These are phyloP conservation scores for Skeletonema costatum DNA, from an alignment of 108 stramenopile species.

Conservation along the genomic window DNA sequence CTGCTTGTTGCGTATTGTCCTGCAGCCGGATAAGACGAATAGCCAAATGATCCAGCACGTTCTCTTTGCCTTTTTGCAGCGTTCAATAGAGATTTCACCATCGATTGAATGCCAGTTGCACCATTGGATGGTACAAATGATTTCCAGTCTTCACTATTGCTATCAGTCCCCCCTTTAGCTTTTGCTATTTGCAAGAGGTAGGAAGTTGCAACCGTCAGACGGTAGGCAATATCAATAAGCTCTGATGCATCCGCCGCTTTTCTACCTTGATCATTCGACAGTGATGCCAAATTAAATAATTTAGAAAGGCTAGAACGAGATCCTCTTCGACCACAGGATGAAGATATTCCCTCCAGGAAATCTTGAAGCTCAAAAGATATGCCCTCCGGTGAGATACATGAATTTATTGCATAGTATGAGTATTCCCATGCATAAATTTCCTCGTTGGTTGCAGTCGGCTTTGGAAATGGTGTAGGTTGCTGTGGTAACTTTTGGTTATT, in stretches of 20 bases:
- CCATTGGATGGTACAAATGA: constrained; percentile 18
- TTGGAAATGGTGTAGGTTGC: constrained; percentile 7
- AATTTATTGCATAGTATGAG: constrained; percentile 26
- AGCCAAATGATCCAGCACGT: constrained; percentile 8
- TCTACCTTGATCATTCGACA: neutral
- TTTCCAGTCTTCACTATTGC: constrained; percentile 5
- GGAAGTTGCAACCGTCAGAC: constrained; percentile 40
- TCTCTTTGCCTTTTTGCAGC: constrained; percentile 24
- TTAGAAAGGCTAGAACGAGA: constrained; percentile 33
- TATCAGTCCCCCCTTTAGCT: neutral
- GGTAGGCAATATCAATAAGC: constrained; percentile 25
- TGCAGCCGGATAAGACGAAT: constrained; percentile 48
- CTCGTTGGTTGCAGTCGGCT: constrained; percentile 17
- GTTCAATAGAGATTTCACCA: constrained; percentile 36
- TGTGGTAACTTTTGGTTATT: neutral
- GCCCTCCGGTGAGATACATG: constrained; percentile 2
- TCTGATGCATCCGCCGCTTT: constrained; percentile 29
- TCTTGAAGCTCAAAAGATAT: constrained; percentile 10
- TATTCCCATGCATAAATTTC: constrained; percentile 28
- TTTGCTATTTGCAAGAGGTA: constrained; percentile 13
- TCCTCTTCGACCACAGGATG: constrained; percentile 37
- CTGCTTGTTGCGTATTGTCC: neutral
- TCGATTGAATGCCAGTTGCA: constrained; percentile 19
- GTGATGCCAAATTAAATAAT: constrained; percentile 12
- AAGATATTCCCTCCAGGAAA: constrained; percentile 37